Evolutionary conservation across 148 eudicot species (phyloP).

Genomic region (Fallopia convolvulus): DNA sequence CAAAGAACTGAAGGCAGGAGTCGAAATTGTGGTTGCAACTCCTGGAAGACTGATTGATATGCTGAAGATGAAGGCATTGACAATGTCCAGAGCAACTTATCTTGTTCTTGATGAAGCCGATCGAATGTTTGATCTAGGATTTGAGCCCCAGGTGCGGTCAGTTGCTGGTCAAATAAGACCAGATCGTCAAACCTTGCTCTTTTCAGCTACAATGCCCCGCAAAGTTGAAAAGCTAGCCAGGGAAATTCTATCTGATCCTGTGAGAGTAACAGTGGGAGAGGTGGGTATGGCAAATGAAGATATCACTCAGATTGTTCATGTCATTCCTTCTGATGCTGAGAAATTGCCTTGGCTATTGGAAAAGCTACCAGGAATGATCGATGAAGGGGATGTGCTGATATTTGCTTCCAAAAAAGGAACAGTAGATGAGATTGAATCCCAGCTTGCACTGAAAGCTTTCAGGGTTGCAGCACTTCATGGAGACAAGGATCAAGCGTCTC

Average conservation of each 20-base stretch:
- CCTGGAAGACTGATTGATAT: slow-evolving; percentile 95
- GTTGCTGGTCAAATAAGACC: slow-evolving; percentile 98
- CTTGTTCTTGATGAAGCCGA: slow-evolving; percentile 98
- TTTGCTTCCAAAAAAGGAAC: slow-evolving; percentile 95
- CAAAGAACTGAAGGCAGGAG: slow-evolving; percentile 91
- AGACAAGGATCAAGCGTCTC: slow-evolving; percentile 95
- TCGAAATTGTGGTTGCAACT: slow-evolving; percentile 91
- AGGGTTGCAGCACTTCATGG: slow-evolving; percentile 98
- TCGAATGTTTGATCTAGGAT: slow-evolving; percentile 98
- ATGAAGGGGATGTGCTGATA: slow-evolving; percentile 89
- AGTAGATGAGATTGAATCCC: slow-evolving; percentile 85
- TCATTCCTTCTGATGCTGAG: slow-evolving; percentile 75
- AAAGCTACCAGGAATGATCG: slow-evolving; percentile 76
- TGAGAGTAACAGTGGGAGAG: slow-evolving; percentile 87
- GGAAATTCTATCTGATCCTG: slow-evolving; percentile 88
- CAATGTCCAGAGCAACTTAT: slow-evolving; percentile 85
- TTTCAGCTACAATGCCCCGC: slow-evolving; percentile 96
- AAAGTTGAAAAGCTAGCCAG: slow-evolving; percentile 95
- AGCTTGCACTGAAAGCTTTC: slow-evolving; percentile 62
- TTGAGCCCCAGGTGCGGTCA: slow-evolving; percentile 97
- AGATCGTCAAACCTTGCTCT: slow-evolving; percentile 87
- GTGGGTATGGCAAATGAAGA: slow-evolving; percentile 98
- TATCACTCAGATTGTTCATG: slow-evolving; percentile 85
- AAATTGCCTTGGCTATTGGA: slow-evolving; percentile 90
- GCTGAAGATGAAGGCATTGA: slow-evolving; percentile 89